These are phyloP conservation scores for Lachancea thermotolerans DNA, from an alignment of 805 yeast genomes.

Conservation along the genomic window DNA sequence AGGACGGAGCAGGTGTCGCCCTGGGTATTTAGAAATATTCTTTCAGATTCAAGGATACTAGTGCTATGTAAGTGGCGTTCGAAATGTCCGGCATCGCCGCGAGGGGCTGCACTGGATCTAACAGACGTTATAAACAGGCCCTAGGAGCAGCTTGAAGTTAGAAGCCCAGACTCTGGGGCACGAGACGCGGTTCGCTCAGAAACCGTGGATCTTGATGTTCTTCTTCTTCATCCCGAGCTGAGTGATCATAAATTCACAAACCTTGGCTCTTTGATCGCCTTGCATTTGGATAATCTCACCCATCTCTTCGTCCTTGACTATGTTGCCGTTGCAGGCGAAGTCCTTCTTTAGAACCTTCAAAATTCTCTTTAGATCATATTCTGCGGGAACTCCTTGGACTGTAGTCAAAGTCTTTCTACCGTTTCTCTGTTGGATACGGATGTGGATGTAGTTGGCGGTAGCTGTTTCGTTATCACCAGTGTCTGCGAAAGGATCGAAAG, in stretches of 20 bases:
- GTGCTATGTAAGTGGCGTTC: no score
- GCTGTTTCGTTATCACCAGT: slow-evolving; percentile 99
- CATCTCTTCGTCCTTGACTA: slow-evolving; percentile 90
- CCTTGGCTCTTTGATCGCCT: slow-evolving; percentile 98
- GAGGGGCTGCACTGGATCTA: no score
- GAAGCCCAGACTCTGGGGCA: background rate
- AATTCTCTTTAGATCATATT: slow-evolving; percentile 90
- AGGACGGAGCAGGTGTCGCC: no score
- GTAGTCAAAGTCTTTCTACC: slow-evolving; percentile 98
- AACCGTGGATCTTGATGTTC: slow-evolving; percentile 97
- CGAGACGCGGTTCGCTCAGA: slow-evolving; percentile 41
- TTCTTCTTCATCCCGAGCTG: slow-evolving; percentile 89
- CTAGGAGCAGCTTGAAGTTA: background rate
- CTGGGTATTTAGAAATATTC: no score
- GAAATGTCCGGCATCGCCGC: no score
- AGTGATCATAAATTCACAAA: slow-evolving; percentile 81
- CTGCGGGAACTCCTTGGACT: slow-evolving; percentile 94
- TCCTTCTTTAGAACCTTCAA: slow-evolving; percentile 93
- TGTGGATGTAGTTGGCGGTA: slow-evolving; percentile 91
- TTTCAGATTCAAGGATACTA: no score
- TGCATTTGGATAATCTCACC: slow-evolving; percentile 97
- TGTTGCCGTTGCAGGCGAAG: slow-evolving; percentile 97
- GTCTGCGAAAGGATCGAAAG: slow-evolving; percentile 98
- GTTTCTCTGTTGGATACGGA: slow-evolving; percentile 99
- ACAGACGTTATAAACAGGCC: no score